Evolutionary conservation across 139 green algal genomes (phyloP).

Genomic region (Coelastrella sp.): DNA sequence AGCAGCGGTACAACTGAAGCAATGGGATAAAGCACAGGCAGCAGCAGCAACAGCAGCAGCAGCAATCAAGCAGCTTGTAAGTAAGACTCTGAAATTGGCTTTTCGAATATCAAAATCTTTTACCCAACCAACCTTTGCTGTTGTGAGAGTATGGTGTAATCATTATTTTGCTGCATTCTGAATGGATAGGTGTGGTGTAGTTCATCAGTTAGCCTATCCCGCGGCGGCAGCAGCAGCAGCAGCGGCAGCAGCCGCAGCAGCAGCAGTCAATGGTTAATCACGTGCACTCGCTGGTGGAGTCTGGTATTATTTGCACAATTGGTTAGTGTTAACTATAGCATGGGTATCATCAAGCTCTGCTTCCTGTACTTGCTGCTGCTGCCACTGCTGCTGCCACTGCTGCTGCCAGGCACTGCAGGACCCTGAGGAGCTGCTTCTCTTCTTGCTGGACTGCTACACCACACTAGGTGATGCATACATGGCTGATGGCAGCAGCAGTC

Average conservation of each 20-base stretch:
- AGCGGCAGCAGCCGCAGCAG: too few relatives aligned
- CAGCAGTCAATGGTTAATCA: neutral
- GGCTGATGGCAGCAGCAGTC: neutral
- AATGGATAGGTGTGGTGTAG: too few relatives aligned
- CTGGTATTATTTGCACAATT: too few relatives aligned
- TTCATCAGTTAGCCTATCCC: too few relatives aligned
- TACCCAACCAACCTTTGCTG: too few relatives aligned
- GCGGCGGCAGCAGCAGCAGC: too few relatives aligned
- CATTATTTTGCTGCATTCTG: too few relatives aligned
- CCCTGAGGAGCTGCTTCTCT: neutral
- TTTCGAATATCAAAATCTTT: neutral
- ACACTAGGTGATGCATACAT: slow-evolving; percentile 2
- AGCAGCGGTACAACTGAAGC: neutral
- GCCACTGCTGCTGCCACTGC: neutral
- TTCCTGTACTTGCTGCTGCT: neutral
- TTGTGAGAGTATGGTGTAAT: too few relatives aligned
- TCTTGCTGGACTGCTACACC: slow-evolving; percentile 14
- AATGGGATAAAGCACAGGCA: neutral
- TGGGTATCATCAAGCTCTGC: neutral
- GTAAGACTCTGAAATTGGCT: neutral
- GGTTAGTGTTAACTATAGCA: too few relatives aligned
- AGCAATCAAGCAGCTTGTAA: neutral
- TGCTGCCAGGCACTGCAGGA: neutral
- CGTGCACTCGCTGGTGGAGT: too few relatives aligned
- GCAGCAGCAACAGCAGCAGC: neutral